phyloP scores from a whole-genome alignment of 495 filamentous ascomycete species.

The Aspergillus kassunensis region DNA sequence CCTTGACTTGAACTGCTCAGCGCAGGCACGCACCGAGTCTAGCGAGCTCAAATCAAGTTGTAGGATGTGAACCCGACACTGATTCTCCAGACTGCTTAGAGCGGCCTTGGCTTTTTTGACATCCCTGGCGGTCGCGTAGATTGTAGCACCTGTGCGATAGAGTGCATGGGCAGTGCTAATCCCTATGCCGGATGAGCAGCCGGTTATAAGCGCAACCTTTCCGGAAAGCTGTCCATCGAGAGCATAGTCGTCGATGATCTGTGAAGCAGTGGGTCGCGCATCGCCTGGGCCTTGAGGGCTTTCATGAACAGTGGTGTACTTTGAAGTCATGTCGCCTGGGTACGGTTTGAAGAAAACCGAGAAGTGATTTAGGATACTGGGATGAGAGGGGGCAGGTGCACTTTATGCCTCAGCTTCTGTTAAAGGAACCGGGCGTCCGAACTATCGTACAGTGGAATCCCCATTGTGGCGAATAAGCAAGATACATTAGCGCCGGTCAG shows the following conservation, averaged over 20 bases:
- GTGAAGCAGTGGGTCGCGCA: constrained; percentile 47
- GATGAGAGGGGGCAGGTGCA: too few relatives aligned
- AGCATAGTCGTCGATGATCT: constrained; percentile 47
- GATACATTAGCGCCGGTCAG: too few relatives aligned
- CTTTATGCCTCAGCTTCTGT: too few relatives aligned
- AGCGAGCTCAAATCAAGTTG: background rate
- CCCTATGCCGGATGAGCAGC: constrained; percentile 48
- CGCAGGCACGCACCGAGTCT: background rate
- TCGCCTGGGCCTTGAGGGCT: constrained; percentile 45
- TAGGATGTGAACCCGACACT: background rate
- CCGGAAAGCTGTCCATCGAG: constrained; percentile 32
- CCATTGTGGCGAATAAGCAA: too few relatives aligned
- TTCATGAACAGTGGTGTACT: constrained; percentile 21
- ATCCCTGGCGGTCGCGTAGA: constrained; percentile 43
- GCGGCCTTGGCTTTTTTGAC: constrained; percentile 13
- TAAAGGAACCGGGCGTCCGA: too few relatives aligned
- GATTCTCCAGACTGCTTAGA: constrained; percentile 11
- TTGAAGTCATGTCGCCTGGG: background rate
- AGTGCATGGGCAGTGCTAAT: constrained; percentile 47
- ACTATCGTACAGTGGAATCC: too few relatives aligned
- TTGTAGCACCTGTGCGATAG: constrained; percentile 41
- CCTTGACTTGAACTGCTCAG: background rate
- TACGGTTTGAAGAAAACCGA: too few relatives aligned
- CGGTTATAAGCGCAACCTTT: constrained; percentile 50
- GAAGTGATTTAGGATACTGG: too few relatives aligned